These are phyloP conservation scores for Mesembryanthemum crystallinum DNA, from an alignment of 148 eudicot genomes.

Conservation along the genomic window DNA sequence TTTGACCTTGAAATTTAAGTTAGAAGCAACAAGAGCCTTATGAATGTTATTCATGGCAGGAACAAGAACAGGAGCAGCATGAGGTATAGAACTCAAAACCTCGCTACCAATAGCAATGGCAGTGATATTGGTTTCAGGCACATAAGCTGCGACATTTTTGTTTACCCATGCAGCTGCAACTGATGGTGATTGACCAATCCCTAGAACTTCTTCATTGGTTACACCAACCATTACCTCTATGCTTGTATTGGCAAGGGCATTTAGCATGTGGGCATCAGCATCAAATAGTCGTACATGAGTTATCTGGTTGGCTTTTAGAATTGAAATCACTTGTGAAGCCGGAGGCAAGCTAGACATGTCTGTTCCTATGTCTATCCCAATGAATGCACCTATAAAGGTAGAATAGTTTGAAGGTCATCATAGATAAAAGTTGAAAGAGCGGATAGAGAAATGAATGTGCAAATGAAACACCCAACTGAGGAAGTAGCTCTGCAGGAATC, in stretches of 20 bases:
- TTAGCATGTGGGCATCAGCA: conserved; percentile 67
- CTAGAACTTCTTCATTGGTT: conserved; percentile 63
- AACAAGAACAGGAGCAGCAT: conserved; percentile 63
- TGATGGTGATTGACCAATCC: conserved; percentile 67
- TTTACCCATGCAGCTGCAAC: conserved; percentile 81
- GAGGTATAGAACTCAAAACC: conserved; percentile 64
- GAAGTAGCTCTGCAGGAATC: background rate
- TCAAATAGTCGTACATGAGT: conserved; percentile 81
- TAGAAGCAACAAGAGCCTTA: conserved; percentile 80
- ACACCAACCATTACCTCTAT: conserved; percentile 84
- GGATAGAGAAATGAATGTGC: background rate
- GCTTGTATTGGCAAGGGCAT: conserved; percentile 70
- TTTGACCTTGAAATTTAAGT: conserved; percentile 63
- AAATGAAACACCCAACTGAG: background rate
- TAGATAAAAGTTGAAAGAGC: background rate
- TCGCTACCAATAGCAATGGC: conserved; percentile 80
- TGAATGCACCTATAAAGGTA: conserved; percentile 50
- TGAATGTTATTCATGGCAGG: conserved; percentile 83
- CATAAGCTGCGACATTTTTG: conserved; percentile 67
- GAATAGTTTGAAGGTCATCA: background rate
- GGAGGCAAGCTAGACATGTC: conserved; percentile 60
- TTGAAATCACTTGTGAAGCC: conserved; percentile 51
- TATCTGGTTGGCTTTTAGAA: conserved; percentile 60
- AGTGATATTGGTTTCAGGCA: conserved; percentile 83
- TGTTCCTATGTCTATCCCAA: conserved; percentile 75